Evolutionary conservation across 129 eudicot genomes (phyloP).

Genomic region (Pulicaria dysenterica): DNA sequence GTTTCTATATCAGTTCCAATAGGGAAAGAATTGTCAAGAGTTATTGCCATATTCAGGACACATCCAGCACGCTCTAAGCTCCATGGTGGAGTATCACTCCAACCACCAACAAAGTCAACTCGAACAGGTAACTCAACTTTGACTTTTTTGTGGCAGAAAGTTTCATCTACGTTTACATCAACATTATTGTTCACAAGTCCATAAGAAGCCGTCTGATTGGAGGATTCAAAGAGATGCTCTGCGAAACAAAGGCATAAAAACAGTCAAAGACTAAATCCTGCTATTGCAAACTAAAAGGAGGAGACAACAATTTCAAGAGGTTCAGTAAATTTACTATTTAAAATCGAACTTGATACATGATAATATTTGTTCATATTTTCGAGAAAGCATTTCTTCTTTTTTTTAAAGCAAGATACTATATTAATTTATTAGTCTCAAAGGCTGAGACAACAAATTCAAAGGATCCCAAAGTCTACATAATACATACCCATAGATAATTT

Average conservation of each 20-base stretch:
- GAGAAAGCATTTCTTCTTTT: too few relatives aligned
- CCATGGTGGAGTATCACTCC: conserved; percentile 99
- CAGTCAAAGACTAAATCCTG: background rate
- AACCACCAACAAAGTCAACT: conserved; percentile 98
- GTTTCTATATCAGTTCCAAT: conserved; percentile 80
- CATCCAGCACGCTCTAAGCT: conserved; percentile 98
- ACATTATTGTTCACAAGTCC: conserved; percentile 29
- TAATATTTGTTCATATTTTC: too few relatives aligned
- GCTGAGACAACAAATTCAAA: too few relatives aligned
- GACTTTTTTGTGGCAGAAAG: conserved; percentile 49
- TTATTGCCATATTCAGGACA: conserved; percentile 94
- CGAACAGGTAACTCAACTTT: conserved; percentile 96
- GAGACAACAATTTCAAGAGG: too few relatives aligned
- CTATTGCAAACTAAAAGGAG: background rate
- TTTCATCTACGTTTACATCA: conserved; percentile 20
- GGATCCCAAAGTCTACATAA: too few relatives aligned
- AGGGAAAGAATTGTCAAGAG: conserved; percentile 71
- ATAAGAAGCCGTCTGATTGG: conserved; percentile 28
- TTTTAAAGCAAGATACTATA: too few relatives aligned
- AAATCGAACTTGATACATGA: too few relatives aligned
- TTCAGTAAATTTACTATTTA: too few relatives aligned
- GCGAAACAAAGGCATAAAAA: conserved; percentile 30
- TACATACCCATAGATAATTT: too few relatives aligned
- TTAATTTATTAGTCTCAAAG: too few relatives aligned
- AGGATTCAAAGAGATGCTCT: conserved; percentile 63